Base-by-base conservation (phyloP, 1,284 basidiomycete genomes). In the Inonotus obliquus region DNA sequence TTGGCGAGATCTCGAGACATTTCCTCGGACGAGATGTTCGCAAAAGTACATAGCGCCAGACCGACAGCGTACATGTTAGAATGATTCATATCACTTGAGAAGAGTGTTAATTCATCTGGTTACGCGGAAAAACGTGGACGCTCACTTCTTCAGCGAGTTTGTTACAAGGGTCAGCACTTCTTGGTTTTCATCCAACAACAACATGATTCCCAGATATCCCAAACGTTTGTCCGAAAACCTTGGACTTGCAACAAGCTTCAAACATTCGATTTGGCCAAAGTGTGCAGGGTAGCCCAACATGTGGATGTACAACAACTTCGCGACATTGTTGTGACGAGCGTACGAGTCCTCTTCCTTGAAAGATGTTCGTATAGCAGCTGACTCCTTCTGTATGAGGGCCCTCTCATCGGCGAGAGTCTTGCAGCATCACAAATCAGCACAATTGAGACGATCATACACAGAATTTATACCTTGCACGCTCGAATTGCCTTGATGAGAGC, bases 271-370 rank as follows among this genome's bases (percentile, higher is more conserved):
- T 81, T 99, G 97, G 55, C 97, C 97, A 72, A 98, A 99, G 75
- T 99, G 97, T 32, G 97, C 97, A 2, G 96, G 95, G 63, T 97
- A 98, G 62, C 97, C 97, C 25, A 99, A 89, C 97, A 99, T 99
- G 76, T 99, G 96, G 74, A 99, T 99, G 79, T 99, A 99, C 65
- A 99, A 87, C 23, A 99, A 84, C 75, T 99, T 99, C 63, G 96
- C 96, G 72, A 99, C 91, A 78, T 97, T 98, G 81, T 98, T 94
- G 75, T 98, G 92, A 61, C 96, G 88, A 64, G 92, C 82, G 75
- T 89, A 92, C 44, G 92, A 89, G 78, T 96, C 94, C 73, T 99
- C 97, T 73, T 98, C 96, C 67, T 96, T 91, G 79, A 99, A 99
- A 0, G 95, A 95, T 0, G 96, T 96, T 63, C 97, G 86, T 69